phyloP scores from a whole-genome alignment of 139 green algal species.

The Closterium sp. region DNA sequence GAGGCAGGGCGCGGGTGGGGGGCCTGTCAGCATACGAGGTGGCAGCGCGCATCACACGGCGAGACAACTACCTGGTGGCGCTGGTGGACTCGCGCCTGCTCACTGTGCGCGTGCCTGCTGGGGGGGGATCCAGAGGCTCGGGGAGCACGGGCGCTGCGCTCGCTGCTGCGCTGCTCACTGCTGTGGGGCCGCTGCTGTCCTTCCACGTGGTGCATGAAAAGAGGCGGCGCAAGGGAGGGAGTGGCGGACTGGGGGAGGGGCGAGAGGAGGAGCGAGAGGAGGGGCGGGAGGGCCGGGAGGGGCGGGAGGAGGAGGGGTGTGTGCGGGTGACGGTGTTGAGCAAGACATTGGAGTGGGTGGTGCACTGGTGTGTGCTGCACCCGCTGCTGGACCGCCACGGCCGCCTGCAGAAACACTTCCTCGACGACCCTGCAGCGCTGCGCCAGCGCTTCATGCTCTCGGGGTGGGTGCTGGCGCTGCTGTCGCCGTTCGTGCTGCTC shows the following conservation, averaged over 20 bases:
- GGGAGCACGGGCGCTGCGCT: neutral
- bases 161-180: neutral
- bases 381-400: neutral
- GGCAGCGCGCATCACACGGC: neutral
- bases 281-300: neutral
- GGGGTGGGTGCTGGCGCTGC: conserved; percentile 63
- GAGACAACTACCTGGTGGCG: neutral
- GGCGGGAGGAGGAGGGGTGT: neutral
- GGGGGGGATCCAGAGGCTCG: neutral
- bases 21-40: neutral
- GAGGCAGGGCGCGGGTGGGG: neutral
- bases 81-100: neutral
- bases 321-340: neutral
- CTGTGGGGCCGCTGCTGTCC: neutral
- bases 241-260: neutral
- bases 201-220: neutral
- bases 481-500: conserved; percentile 85
- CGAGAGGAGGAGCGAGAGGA: neutral
- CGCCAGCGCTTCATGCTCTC: conserved; percentile 57
- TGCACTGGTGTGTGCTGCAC: neutral
- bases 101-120: neutral
- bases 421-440: conserved; percentile 60
- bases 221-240: neutral
- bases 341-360: neutral
- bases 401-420: conserved; percentile 62